A percentile compares a stretch with the other conserved stretches of the same genome.
Conservation (phyloP, 1,284 basidiomycete genomes). For the Cutaneotrichosporon cutaneum region DNA sequence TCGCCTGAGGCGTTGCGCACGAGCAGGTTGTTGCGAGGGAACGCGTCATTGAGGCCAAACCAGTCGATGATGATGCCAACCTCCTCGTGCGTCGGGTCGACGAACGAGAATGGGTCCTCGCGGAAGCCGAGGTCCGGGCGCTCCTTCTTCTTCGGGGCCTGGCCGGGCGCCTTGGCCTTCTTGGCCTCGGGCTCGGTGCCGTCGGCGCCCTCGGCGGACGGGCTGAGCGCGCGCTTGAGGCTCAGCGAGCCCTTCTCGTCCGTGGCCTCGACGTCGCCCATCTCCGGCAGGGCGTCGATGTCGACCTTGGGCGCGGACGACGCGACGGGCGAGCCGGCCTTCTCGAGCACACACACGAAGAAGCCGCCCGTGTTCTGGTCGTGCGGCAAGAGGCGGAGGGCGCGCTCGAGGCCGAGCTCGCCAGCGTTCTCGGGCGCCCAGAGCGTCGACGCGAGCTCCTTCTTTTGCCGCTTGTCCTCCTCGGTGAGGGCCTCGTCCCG, state of each 20-base stretch:
- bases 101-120: constrained; percentile 85
- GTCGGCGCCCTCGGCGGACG: constrained; percentile 21
- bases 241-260: constrained; percentile 28
- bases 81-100: constrained; percentile 68
- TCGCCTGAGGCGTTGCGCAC: constrained; percentile 84
- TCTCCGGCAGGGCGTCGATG: constrained; percentile 14
- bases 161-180: constrained; percentile 26
- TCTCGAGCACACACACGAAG: constrained; percentile 87
- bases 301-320: constrained; percentile 13
- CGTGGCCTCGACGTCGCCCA: constrained; percentile 22
- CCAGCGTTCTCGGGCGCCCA: constrained; percentile 87
- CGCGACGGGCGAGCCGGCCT: constrained; percentile 32
- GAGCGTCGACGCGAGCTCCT: constrained; percentile 55
- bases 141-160: constrained; percentile 42
- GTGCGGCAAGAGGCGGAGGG: constrained; percentile 89
- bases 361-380: constrained; percentile 97
- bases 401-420: constrained; percentile 99
- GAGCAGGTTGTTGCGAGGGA: constrained; percentile 64
- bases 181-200: constrained; percentile 19
- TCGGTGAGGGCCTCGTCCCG: constrained; percentile 29
- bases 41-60: constrained; percentile 69
- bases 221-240: constrained; percentile 33
- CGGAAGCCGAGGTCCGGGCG: constrained; percentile 63
- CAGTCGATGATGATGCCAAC: constrained; percentile 65
- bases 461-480: constrained; percentile 51